A percentile compares a stretch with the other conserved stretches of the same genome.
These are phyloP conservation scores for Mycena crocata DNA, from an alignment of 768 basidiomycete species.

Conservation along the genomic window DNA sequence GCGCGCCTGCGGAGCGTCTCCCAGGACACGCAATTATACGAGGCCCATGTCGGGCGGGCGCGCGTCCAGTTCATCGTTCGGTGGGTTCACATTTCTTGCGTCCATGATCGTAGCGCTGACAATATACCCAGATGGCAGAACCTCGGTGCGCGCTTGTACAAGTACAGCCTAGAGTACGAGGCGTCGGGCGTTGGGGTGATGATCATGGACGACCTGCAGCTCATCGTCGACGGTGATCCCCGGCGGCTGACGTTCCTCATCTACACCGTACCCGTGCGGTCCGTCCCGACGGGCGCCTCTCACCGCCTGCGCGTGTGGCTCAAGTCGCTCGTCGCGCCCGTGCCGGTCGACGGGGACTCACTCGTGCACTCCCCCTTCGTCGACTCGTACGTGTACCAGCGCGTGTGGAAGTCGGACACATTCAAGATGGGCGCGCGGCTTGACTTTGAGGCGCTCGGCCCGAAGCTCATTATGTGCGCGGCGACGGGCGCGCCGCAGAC, in stretches of 20 bases:
- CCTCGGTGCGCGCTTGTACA: constrained; percentile 57
- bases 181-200: constrained; percentile 68
- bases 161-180: constrained; percentile 73
- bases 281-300: constrained; percentile 65
- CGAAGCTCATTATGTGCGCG: constrained; percentile 64
- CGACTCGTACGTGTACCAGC: constrained; percentile 70
- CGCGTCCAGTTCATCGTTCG: constrained; percentile 66
- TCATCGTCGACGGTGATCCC: constrained; percentile 68
- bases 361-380: constrained; percentile 33
- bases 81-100: constrained; percentile 47
- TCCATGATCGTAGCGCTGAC: background rate
- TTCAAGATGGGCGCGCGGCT: constrained; percentile 71
- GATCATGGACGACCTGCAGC: constrained; percentile 64
- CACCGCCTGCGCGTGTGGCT: constrained; percentile 77
- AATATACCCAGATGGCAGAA: constrained; percentile 58
- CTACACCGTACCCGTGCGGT: constrained; percentile 67
- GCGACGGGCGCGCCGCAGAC: constrained; percentile 53
- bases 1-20: constrained; percentile 58
- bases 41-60: constrained; percentile 66
- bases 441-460: constrained; percentile 63
- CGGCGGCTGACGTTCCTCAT: constrained; percentile 66
- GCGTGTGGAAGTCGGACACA: constrained; percentile 72
- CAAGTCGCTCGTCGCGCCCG: constrained; percentile 54
- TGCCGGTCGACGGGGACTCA: constrained; percentile 37
- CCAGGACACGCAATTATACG: constrained; percentile 62